These are phyloP conservation scores for Blastobotrys indianensis DNA, from an alignment of 1,139 yeast species.

Conservation along the genomic window DNA sequence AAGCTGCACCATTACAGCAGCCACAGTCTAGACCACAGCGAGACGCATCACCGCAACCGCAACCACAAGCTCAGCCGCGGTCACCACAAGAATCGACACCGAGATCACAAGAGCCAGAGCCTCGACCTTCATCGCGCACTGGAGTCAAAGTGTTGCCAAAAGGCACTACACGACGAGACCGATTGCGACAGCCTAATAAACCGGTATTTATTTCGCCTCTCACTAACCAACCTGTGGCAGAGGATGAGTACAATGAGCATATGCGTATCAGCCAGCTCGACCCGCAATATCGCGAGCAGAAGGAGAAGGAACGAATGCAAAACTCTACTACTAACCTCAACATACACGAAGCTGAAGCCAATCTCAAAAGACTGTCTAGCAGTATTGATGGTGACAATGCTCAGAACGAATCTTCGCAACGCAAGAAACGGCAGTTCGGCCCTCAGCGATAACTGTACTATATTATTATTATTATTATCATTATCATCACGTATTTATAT, in stretches of 20 bases:
- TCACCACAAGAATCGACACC: constrained; percentile 1
- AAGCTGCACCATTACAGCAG: constrained; percentile 7
- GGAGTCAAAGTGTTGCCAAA: constrained; percentile 59
- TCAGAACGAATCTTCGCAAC: not conserved
- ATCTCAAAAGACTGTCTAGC: constrained; percentile 58
- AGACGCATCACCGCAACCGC: too few relatives aligned
- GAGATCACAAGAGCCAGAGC: constrained; percentile 20
- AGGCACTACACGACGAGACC: constrained; percentile 54
- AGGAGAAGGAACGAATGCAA: constrained; percentile 55
- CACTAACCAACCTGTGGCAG: constrained; percentile 65
- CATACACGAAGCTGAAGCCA: constrained; percentile 65
- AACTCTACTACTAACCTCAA: constrained; percentile 57
- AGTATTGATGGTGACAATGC: constrained; percentile 19
- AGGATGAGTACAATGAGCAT: constrained; percentile 67
- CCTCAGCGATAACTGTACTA: constrained; percentile 20
- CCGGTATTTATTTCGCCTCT: constrained; percentile 62
- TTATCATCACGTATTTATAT: not conserved
- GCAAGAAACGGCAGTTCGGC: constrained; percentile 18
- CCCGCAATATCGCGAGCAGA: constrained; percentile 71
- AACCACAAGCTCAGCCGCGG: constrained; percentile 16
- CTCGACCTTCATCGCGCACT: constrained; percentile 37
- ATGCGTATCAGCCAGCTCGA: constrained; percentile 67
- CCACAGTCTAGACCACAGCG: not conserved
- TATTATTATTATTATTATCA: not conserved
- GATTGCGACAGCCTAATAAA: constrained; percentile 25